These are phyloP conservation scores for Leucosporidium creatinivorum DNA, from an alignment of 768 basidiomycete species.

Conservation along the genomic window DNA sequence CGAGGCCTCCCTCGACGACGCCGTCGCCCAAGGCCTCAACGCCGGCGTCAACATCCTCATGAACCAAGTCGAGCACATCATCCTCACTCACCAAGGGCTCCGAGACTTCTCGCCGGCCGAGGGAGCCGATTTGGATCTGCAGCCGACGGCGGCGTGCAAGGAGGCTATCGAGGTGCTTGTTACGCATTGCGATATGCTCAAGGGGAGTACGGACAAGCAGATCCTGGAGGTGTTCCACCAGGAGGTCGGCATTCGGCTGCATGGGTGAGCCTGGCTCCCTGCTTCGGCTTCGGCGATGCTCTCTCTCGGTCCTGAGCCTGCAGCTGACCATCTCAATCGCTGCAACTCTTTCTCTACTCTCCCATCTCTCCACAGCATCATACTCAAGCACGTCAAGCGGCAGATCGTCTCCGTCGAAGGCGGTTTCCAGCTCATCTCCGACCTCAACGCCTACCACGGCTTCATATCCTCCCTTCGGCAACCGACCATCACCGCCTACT, in stretches of 20 bases:
- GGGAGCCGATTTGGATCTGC: conserved; percentile 64
- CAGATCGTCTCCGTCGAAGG: conserved; percentile 92
- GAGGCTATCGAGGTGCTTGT: conserved; percentile 84
- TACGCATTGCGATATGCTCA: conserved; percentile 81
- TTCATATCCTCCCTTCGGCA: conserved; percentile 85
- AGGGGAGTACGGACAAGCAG: conserved; percentile 89
- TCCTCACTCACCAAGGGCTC: conserved; percentile 68
- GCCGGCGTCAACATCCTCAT: conserved; percentile 63
- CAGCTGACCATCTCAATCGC: background rate
- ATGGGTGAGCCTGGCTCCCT: conserved; percentile 52
- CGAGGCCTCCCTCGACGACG: conserved; percentile 84
- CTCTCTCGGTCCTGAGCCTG: background rate
- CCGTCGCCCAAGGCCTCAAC: conserved; percentile 86
- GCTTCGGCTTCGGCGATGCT: conserved; percentile 33
- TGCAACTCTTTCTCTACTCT: background rate
- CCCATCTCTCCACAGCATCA: conserved; percentile 53
- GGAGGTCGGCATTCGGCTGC: conserved; percentile 85
- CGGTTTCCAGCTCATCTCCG: conserved; percentile 92
- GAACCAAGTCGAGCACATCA: conserved; percentile 81
- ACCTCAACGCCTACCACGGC: conserved; percentile 83
- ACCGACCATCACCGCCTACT: conserved; percentile 74
- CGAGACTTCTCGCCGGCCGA: conserved; percentile 87
- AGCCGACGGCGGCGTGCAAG: conserved; percentile 76
- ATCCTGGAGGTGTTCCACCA: conserved; percentile 97
- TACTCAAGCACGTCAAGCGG: conserved; percentile 93